Conservation (phyloP, 2,329 filamentous ascomycete genomes). For the Truncatella angustata region DNA sequence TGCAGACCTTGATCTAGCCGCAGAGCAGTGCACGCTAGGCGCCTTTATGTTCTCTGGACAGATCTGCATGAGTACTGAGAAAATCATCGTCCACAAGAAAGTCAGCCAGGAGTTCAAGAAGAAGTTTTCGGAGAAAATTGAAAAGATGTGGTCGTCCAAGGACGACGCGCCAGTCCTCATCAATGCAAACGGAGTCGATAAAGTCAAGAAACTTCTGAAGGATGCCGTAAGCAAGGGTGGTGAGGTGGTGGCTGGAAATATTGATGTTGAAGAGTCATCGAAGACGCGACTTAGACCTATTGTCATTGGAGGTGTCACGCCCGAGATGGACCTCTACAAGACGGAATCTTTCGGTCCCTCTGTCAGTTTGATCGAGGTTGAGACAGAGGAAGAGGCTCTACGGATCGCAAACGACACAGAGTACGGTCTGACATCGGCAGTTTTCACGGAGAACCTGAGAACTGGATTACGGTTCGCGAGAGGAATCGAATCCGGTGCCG, state of each 20-base stretch:
- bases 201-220: slow-evolving; percentile 40
- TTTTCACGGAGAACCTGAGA: slow-evolving; percentile 63
- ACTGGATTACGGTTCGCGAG: slow-evolving; percentile 50
- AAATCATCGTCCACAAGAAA: slow-evolving; percentile 60
- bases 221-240: slow-evolving; percentile 59
- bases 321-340: slow-evolving; percentile 64
- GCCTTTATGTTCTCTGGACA: slow-evolving; percentile 63
- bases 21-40: slow-evolving; percentile 55
- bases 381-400: slow-evolving; percentile 62
- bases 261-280: slow-evolving; percentile 25
- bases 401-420: slow-evolving; percentile 67
- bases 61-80: slow-evolving; percentile 69
- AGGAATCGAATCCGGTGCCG: slow-evolving; percentile 54
- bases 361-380: slow-evolving; percentile 58
- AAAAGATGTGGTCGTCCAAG: slow-evolving; percentile 22
- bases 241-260: slow-evolving; percentile 51
- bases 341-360: slow-evolving; percentile 67
- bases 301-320: slow-evolving; percentile 58
- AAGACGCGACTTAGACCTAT: slow-evolving; percentile 54
- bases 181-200: slow-evolving; percentile 23
- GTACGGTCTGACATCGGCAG: slow-evolving; percentile 62
- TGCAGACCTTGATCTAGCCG: slow-evolving; percentile 63
- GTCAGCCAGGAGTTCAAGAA: slow-evolving; percentile 51
- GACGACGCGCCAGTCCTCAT: slow-evolving; percentile 27
- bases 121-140: slow-evolving; percentile 26